Evolutionary conservation across 2,329 filamentous ascomycete species (phyloP).

Genomic region (Ascosphaera apis): DNA sequence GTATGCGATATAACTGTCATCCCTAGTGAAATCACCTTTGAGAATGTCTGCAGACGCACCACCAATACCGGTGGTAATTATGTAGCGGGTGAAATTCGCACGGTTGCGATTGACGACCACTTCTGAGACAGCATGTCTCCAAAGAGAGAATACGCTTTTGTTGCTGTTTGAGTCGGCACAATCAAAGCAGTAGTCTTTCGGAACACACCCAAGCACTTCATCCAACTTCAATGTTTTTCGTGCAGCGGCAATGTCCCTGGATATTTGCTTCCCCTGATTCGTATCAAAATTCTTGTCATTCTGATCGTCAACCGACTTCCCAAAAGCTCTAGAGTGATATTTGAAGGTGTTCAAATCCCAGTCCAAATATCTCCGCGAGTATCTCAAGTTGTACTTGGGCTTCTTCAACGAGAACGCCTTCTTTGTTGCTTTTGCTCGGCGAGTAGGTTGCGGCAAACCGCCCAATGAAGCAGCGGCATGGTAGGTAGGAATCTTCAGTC

Average conservation of each 20-base stretch:
- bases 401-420: background rate
- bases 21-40: conserved; percentile 36
- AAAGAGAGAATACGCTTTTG: background rate
- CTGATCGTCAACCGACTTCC: conserved; percentile 19
- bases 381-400: conserved; percentile 11
- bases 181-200: conserved; percentile 33
- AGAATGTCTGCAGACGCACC: conserved; percentile 38
- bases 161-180: background rate
- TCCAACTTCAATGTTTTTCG: conserved; percentile 33
- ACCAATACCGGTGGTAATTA: conserved; percentile 35
- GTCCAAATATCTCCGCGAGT: conserved; percentile 41
- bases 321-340: conserved; percentile 27
- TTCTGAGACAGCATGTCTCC: conserved; percentile 21
- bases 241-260: conserved; percentile 26
- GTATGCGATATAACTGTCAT: conserved; percentile 10
- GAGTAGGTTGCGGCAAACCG: conserved; percentile 22
- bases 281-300: conserved; percentile 25
- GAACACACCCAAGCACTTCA: conserved; percentile 35
- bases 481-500: conserved; percentile 28
- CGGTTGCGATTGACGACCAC: conserved; percentile 27
- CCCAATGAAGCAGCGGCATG: conserved; percentile 15
- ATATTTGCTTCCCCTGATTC: conserved; percentile 23
- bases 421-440: conserved; percentile 12
- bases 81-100: conserved; percentile 28
- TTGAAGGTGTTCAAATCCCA: conserved; percentile 44